Evolutionary conservation across 2,329 filamentous ascomycete genomes (phyloP), one percentile per base, ranked within the genome.

Genomic region (Nemania diffusa): DNA sequence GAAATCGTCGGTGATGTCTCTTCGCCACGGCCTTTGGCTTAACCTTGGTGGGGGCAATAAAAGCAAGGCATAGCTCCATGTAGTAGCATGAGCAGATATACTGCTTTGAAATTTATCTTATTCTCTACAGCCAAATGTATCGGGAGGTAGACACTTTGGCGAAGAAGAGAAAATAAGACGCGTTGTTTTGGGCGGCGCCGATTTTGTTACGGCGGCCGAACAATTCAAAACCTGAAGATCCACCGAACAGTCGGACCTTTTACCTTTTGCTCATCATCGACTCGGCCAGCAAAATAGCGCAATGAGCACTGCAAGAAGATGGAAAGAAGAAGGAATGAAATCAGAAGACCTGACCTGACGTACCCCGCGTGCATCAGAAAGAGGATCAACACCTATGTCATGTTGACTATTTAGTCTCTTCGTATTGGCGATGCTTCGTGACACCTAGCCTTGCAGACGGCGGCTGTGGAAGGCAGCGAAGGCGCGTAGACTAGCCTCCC

Each of bases 11-110:
- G 58, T 56, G 26, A 48, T 55, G 42, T 63, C 24, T 88, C 81
- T 89, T 76, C 76, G 82, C 84, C 84, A 81, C 84, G 80, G 87
- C 86, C 85, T 88, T 89, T 89, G 85, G 86, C 83, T 82, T 79
- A 75, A 75, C 78, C 79, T 80, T 79, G 83, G 84, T 67, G 79
- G 71, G 75, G 73, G 70, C 7, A 77, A 73, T 78, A 78, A 56
- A 44, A 53, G 51, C 79, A 78, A 82, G 81, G 77, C 74, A 73
- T 75, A 83, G 84, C 84, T 87, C 85, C 86, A 83, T 80, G 80
- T 82, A 83, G 83, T 80, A 80, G 84, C 80, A 69, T 72, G 70
- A 76, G 57, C 69, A 71, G 57, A 56, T 24, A 37, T 24, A 32
- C 46, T 66, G 64, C 62, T 64, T 50, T 62, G 57, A 48, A 69